Evolutionary conservation across 768 basidiomycete genomes (phyloP).

Genomic region (Hericium coralloides): DNA sequence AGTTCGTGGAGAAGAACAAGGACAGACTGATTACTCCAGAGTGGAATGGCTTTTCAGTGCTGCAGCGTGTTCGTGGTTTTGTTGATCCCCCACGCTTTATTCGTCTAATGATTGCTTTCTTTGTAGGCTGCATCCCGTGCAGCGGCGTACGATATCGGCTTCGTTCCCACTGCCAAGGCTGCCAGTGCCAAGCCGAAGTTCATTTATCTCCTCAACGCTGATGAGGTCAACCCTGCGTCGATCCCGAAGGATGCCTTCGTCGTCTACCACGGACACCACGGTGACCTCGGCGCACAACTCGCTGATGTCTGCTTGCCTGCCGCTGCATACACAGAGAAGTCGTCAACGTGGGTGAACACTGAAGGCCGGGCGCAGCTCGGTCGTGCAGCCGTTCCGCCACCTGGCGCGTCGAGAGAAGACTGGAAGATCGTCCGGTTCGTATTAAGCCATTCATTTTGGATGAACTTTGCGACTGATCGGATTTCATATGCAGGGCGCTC

Average conservation of each 20-base stretch:
- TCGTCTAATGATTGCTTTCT: background rate
- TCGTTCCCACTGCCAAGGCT: conserved; percentile 77
- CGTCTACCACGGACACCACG: conserved; percentile 98
- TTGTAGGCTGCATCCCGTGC: conserved; percentile 80
- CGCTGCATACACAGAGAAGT: conserved; percentile 90
- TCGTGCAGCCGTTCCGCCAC: conserved; percentile 84
- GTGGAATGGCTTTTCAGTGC: conserved; percentile 92
- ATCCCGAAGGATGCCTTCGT: conserved; percentile 93
- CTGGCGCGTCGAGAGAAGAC: conserved; percentile 93
- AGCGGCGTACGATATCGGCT: conserved; percentile 92
- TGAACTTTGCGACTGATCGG: too few relatives aligned
- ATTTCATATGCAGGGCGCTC: conserved; percentile 49
- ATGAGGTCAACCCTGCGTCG: conserved; percentile 80
- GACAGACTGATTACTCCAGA: conserved; percentile 69
- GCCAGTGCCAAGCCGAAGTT: conserved; percentile 80
- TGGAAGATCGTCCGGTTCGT: conserved; percentile 91
- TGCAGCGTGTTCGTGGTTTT: conserved; percentile 71
- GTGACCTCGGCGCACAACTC: conserved; percentile 90
- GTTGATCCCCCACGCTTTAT: background rate
- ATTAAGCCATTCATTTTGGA: background rate
- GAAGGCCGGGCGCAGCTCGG: conserved; percentile 91
- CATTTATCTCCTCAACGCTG: conserved; percentile 92
- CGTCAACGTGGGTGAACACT: conserved; percentile 91
- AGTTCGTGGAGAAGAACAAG: conserved; percentile 75
- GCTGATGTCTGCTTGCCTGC: conserved; percentile 96